A percentile compares a stretch with the other conserved stretches of the same genome.
phyloP scores from a whole-genome alignment of 1,284 basidiomycete species.

The Omphalotus olearius region DNA sequence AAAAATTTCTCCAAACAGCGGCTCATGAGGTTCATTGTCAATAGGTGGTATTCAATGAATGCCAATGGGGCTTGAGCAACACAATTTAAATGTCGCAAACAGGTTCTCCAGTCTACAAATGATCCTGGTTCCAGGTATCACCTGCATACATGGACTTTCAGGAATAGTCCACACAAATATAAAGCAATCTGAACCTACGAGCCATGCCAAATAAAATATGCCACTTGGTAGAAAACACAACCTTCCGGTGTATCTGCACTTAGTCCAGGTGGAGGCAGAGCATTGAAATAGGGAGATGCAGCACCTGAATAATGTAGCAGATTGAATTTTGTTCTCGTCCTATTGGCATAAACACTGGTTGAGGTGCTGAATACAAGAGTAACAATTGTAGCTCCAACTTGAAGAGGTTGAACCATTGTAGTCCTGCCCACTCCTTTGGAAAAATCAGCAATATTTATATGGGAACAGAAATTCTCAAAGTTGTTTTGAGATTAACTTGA shows the following conservation, averaged over 20 bases:
- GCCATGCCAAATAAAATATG: slow-evolving; percentile 39
- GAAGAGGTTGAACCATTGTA: too few relatives aligned
- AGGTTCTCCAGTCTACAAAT: slow-evolving; percentile 31
- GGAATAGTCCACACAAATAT: background rate
- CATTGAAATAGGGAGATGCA: slow-evolving; percentile 39
- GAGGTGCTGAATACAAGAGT: too few relatives aligned
- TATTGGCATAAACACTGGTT: too few relatives aligned
- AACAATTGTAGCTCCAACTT: too few relatives aligned
- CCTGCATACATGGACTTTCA: background rate
- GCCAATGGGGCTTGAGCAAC: slow-evolving; percentile 33
- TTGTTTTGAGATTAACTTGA: too few relatives aligned
- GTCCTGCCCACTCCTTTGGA: too few relatives aligned
- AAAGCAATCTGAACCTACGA: slow-evolving; percentile 18
- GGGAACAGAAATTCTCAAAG: too few relatives aligned
- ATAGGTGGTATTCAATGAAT: slow-evolving; percentile 37
- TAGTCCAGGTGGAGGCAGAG: slow-evolving; percentile 33
- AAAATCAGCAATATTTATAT: too few relatives aligned
- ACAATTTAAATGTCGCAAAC: slow-evolving; percentile 35
- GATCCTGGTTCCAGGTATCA: too few relatives aligned
- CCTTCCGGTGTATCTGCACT: slow-evolving; percentile 26
- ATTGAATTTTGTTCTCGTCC: slow-evolving; percentile 22
- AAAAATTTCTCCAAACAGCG: slow-evolving; percentile 34
- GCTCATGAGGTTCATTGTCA: slow-evolving; percentile 34
- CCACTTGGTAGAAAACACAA: slow-evolving; percentile 39
- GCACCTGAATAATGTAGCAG: slow-evolving; percentile 38